Base-by-base conservation (phyloP, 2,329 filamentous ascomycete species). In the Zasmidium angulare region DNA sequence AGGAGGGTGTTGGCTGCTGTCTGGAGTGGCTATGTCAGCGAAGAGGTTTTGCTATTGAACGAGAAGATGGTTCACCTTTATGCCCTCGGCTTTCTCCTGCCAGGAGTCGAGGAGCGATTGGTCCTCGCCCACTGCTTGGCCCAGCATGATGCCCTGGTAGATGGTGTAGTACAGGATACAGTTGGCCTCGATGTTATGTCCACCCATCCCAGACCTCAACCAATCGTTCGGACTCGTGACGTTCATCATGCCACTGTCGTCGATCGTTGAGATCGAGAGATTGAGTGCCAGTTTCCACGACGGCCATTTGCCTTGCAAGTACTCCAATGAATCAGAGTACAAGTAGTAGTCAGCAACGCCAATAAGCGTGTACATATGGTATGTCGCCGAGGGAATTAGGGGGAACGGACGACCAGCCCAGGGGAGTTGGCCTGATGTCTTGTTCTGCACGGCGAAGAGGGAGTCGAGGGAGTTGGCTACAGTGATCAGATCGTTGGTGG, bases 361-460 rank as follows among this genome's bases (percentile, higher is more conserved):
- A 22, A 80, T 76, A 40, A 82, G 62, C 1, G 74, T 79, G 63
- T 81, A 80, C 0, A 82, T 66, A 62, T 86, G 84, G 63, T 86
- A 86, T 0, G 84, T 86, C 61, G 81, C 82, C 11, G 78, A 81
- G 1, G 75, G 61, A 23, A 68, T 63, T 24, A 70, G 61, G 3
- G 70, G 63, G 57, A 74, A 74, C 0, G 65, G 65, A 14, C 62
- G 57, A 1, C 69, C 70, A 3, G 70, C 68, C 47, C 70, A 71
- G 1, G 69, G 68, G 0, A 72, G 62, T 31, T 62, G 64, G 12
- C 71, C 71, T 2, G 64, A 67, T 2, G 64, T 65, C 21, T 74
- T 62, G 26, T 69, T 70, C 50, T 72, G 71, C 1, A 64, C 52
- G 1, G 58, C 59, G 55, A 69, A 71, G 3, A 72, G 65, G 10